Evolutionary conservation across 257 asterid genomes (phyloP), one percentile per base, ranked within the genome.

Genomic region (Misopates orontium): DNA sequence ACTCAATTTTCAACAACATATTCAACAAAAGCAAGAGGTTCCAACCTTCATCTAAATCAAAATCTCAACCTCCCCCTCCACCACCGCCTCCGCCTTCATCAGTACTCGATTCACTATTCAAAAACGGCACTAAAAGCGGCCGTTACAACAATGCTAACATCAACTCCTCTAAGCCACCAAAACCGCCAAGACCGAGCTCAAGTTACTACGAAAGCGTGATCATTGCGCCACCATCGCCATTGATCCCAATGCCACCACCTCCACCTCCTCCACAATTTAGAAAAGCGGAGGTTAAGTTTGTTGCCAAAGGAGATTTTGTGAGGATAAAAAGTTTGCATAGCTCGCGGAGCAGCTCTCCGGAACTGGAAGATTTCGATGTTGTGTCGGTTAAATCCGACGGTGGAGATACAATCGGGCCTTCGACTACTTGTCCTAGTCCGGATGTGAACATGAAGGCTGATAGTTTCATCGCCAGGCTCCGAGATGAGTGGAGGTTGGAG

Each of bases 351-450:
- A 87, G 90, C 85, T 86, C 90, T 6, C 89, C 92, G 73, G 96
- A 84, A 16, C 70, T 69, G 15, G 98, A 89, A 56, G 98, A 91
- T 65, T 74, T 66, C 3, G 98, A 91, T 4, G 64, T 64, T 48
- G 62, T 64, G 76, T 73, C 95, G 0, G 77, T 75, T 1, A 86
- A 78, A 73, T 84, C 95, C 53, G 86, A 86, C 51, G 77, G 73
- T 16, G 84, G 76, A 55, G 95, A 86, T 59, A 62, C 76, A 52
- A 62, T 67, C 12, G 89, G 89, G 71, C 83, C 87, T 41, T 73
- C 94, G n/a, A 60, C 81, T 24, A 55, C 55, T n/a, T 91, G 96
- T 24, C 95, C 96, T 17, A 91, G 96, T 83, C 98, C 98, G 36
- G 96, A 91, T 62, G 98, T 91, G 9, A 87, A 91, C 66, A 41